Evolutionary conservation across 179 eudicot genomes (phyloP), one percentile per base, ranked within the genome.

Genomic region (Beta macrorhiza): DNA sequence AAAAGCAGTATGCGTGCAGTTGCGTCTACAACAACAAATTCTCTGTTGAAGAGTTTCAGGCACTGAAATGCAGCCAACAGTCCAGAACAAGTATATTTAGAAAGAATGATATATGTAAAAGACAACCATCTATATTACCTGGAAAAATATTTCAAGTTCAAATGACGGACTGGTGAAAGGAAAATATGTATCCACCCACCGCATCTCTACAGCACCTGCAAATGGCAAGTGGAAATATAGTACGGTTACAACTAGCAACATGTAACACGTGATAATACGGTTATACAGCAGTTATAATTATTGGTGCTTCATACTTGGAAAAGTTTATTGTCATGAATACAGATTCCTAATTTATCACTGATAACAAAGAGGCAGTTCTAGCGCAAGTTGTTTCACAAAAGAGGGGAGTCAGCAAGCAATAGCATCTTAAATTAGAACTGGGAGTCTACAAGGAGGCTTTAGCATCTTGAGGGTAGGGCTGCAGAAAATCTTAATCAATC

Each of bases 151-250:
- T 87, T 96, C 99, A 77, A 96, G 93, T 84, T 96, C 99, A 87
- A 90, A 96, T 82, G 99, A 96, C 6, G 98, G 99, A 80, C 84
- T 85, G 11, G 99, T 96, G 82, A 96, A 96, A 42, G 99, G 99
- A 87, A 96, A 96, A 76, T 93, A 95, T 72, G 99, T 90, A 87
- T 96, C 98, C 80, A 96, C 86, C 98, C 99, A 96, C 57, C 98
- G 97, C 99, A 94, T 96, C 87, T 92, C 99, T 72, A 96, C 98
- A 65, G 90, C 87, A 87, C 99, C 99, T 96, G 87, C 69, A 72
- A 78, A 74, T 14, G 63, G 67, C 29, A 74, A 52, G 82, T 59
- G 53, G 63, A 70, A 65, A n/a, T 29, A 22, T 62, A 49, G 12
- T 81, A 32, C 20, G 56, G 16, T 22, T 12, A 56, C 20, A 53